Evolutionary conservation across 1,284 basidiomycete genomes (phyloP), one percentile per base, ranked within the genome.

Genomic region (Tausonia pullulans): DNA sequence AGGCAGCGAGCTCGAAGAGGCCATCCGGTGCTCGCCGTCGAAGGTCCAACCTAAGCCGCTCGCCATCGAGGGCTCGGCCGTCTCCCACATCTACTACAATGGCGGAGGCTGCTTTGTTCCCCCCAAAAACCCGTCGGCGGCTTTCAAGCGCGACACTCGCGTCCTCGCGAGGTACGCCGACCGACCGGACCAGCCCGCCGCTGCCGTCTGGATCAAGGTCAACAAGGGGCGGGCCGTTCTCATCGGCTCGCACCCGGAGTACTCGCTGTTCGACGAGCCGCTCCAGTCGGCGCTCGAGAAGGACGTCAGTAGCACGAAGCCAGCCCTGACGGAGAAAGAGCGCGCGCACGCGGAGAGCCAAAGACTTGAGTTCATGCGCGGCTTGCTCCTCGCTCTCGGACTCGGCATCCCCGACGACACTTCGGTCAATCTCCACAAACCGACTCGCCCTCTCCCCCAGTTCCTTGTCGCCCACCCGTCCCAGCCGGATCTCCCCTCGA

Each of bases 231-330:
- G 76, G 41, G 81, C 83, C 0, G 72, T 83, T 1, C 75, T 89
- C 5, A 87, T 83, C 79, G 81, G 81, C 3, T 78, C 83, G 0
- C 85, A 83, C 69, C 78, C 86, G 27, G 88, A 89, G 71, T 83
- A 83, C 69, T 79, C 84, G 3, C 71, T 82, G 49, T 71, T 76
- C 62, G 74, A 76, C 59, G 79, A 80, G 44, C 78, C 79, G 8
- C 77, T 78, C 4, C 75, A 78, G 6, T 64, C 67, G 11, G 72
- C 73, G 53, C 70, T 72, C 16, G 66, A 71, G 4, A 64, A 70
- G 39, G 66, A 71, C 46, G 66, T 77, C 3, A 48, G 49, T 27
- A 57, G 73, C 10, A 72, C 72, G 61, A 52, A 65, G 46, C 55
- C 55, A 3, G 55, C 13, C 55, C 10, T 27, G 27, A 70, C 75